A percentile compares a stretch with the other conserved stretches of the same genome.
These are phyloP conservation scores for Zoysia pacifica DNA, from an alignment of 176 grass and related monocot species.

Conservation along the genomic window DNA sequence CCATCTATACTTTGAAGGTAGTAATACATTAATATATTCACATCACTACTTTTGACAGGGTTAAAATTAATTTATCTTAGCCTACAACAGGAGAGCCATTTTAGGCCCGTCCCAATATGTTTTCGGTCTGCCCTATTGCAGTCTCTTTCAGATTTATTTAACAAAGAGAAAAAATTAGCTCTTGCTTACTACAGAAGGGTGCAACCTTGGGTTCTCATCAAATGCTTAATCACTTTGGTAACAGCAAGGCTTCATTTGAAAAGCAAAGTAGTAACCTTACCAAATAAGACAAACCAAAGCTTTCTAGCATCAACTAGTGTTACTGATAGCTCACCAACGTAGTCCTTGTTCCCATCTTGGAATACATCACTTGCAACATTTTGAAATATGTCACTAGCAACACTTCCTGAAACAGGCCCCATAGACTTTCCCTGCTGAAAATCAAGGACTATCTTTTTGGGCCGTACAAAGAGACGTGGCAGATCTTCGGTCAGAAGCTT, in stretches of 20 bases:
- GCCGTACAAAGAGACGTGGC: constrained; percentile 90
- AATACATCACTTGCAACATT: constrained; percentile 59
- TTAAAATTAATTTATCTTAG: background rate
- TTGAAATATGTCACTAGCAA: constrained; percentile 57
- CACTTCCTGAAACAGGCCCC: constrained; percentile 66
- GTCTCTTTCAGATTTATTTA: background rate
- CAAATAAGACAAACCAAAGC: constrained; percentile 86
- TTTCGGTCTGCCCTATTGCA: background rate
- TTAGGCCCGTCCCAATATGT: background rate
- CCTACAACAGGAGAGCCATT: background rate
- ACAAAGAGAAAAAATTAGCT: background rate
- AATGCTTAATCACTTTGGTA: constrained; percentile 23
- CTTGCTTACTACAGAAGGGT: background rate
- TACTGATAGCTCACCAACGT: constrained; percentile 87
- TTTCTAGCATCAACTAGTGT: constrained; percentile 95
- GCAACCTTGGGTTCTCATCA: background rate
- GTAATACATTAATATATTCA: background rate
- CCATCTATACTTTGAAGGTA: background rate
- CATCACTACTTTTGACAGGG: background rate
- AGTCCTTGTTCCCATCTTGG: constrained; percentile 92
- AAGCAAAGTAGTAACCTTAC: constrained; percentile 42
- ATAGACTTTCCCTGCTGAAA: constrained; percentile 85
- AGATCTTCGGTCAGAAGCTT: constrained; percentile 94
- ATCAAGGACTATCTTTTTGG: constrained; percentile 98
- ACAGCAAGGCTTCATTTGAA: constrained; percentile 12